Base-by-base conservation (phyloP, 306 rosid species). In the Cucumis melo region DNA sequence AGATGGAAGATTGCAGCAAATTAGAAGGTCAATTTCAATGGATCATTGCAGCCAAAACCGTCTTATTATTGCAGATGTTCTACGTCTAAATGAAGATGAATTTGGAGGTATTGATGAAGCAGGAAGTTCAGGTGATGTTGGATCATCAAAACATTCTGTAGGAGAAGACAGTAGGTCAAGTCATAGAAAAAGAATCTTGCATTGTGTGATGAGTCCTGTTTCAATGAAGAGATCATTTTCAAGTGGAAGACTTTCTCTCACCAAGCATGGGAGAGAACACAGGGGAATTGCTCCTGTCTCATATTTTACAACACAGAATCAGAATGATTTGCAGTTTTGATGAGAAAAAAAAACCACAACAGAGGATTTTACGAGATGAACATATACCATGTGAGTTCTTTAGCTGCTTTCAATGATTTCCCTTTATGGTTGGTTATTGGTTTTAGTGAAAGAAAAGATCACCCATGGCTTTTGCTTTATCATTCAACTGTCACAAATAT, bases 141-240 rank as follows among this genome's bases (percentile, higher is more conserved):
- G 89, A 70, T 56, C 93, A 59, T 93, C 98, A 24, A 91, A 89
- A 82, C 79, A 80, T 53, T 34, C 85, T 20, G 77, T 73, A 54
- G 87, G 83, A 74, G 96, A 87, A 75, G 89, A 76, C 73, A 79
- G 85, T 51, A 86, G 83, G 75, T 78, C 58, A 72, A 78, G 83
- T 73, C 64, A 79, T 71, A 84, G 76, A 63, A 94, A 87, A 80
- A 85, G 76, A 77, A 73, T 84, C 58, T 60, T 85, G 84, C 90
- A 84, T 63, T 84, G 86, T 81, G 92, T 87, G 64, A 34, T 80
- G 85, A 86, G 88, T 82, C 94, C 97, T 74, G 85, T 85, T 80
- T 78, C 90, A 73, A 88, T 91, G 93, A 93, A 90, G 92, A 91
- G 97, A 80, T 92, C 97, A 13, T 87, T 91, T 82, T 91, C 97